These are phyloP conservation scores for Cryptosporidium andersoni DNA, from an alignment of 169 alveolate species.

Conservation along the genomic window DNA sequence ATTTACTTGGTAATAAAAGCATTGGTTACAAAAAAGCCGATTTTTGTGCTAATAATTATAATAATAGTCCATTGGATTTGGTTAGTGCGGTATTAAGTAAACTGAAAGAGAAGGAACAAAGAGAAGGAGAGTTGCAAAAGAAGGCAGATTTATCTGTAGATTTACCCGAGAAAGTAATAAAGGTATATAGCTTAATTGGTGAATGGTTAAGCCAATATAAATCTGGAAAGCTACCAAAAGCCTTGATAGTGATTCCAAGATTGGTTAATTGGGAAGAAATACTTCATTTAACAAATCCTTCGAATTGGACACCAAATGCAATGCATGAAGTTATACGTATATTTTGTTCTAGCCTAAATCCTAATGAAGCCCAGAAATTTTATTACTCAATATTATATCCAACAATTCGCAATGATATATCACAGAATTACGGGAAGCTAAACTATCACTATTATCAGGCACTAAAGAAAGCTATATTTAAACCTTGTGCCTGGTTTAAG, in stretches of 20 bases:
- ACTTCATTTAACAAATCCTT: slow-evolving; percentile 89
- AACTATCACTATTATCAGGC: slow-evolving; percentile 91
- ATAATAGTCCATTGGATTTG: not conserved
- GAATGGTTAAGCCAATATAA: slow-evolving; percentile 83
- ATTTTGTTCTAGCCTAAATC: slow-evolving; percentile 88
- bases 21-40: not conserved
- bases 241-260: slow-evolving; percentile 90
- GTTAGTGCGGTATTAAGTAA: slow-evolving; percentile 1
- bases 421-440: slow-evolving; percentile 84
- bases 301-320: slow-evolving; percentile 94
- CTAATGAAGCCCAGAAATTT: slow-evolving; percentile 80
- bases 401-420: slow-evolving; percentile 86
- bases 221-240: slow-evolving; percentile 93
- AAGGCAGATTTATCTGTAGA: not conserved
- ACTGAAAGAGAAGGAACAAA: slow-evolving; percentile 4
- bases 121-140: not conserved
- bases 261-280: slow-evolving; percentile 93
- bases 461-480: slow-evolving; percentile 91
- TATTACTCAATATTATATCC: slow-evolving; percentile 84
- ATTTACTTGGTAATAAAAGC: not conserved
- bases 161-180: slow-evolving; percentile 50
- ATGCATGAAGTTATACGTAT: slow-evolving; percentile 89
- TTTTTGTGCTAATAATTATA: not conserved
- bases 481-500: slow-evolving; percentile 95
- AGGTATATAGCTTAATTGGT: slow-evolving; percentile 79